Base-by-base conservation (phyloP, 2,329 filamentous ascomycete species). In the Sclerotinia subarctica region DNA sequence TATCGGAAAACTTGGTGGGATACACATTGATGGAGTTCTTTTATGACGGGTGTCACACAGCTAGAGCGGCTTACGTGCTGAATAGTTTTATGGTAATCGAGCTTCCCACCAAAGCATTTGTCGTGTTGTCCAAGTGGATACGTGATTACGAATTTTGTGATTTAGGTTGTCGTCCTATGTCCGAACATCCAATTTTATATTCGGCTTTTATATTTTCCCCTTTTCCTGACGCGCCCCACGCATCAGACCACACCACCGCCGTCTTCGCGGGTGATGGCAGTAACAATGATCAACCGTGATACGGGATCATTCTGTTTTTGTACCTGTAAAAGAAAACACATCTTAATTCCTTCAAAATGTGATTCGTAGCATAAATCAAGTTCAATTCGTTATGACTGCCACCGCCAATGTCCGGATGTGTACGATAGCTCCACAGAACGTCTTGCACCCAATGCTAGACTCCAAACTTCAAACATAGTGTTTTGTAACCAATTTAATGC, bases 401-500 rank as follows among this genome's bases (percentile, higher is more conserved):
- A 32, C 32, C 35, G 24, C 70, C 7, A 70, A 69, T 87, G 84
- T 64, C 88, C 88, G 0, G 88, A 88, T 44, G 88, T 91, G 2
- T 90, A 90, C 74, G 88, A 91, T 80, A 88, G 88, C 17, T 83
- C 90, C 66, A 87, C 86, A 2, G 87, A 0, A 0, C 81, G 88
- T 0, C 84, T 91, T 68, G 87, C 88, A 1, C 80, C 89, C 29
- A 79, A 82, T 53, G 80, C 85, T n/a, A 88, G 87, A 6, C 90
- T 89, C 69, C 84, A 89, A 58, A 84, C 82, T 68, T 76, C 91
- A 53, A 91, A 91, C 79, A 90, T 91, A 88, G 70, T 66, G 51
- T 17, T 10, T 51, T 32, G 51, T 15, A 15, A 26, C 38, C 26
- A 26, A 26, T 49, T n/a, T 5, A 29, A 44, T 2, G 15, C 7